Conservation (phyloP, 2,329 filamentous ascomycete genomes). For the Exutisphaerella laricina region DNA sequence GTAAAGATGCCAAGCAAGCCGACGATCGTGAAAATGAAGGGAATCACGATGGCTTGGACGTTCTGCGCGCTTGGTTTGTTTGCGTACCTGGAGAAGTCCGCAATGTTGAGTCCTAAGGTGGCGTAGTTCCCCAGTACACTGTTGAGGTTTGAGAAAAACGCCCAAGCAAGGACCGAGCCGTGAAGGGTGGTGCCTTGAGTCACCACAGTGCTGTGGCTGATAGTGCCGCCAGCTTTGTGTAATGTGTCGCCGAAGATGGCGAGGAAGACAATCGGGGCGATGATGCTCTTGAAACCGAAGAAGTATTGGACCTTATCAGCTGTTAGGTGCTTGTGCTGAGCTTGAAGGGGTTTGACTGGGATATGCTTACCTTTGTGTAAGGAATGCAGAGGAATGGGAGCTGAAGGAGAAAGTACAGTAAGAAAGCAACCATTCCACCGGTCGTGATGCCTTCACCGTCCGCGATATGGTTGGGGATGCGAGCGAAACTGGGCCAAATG, state of each 20-base stretch:
- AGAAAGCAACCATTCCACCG: conserved; percentile 51
- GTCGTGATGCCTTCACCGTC: conserved; percentile 49
- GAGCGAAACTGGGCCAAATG: conserved; percentile 53
- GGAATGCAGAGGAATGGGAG: conserved; percentile 53
- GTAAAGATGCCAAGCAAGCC: conserved; percentile 48
- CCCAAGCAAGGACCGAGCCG: conserved; percentile 29
- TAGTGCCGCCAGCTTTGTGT: conserved; percentile 26
- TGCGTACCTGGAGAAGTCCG: conserved; percentile 32
- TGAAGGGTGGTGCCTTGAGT: conserved; percentile 21
- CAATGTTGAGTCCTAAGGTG: conserved; percentile 32
- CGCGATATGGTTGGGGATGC: conserved; percentile 49
- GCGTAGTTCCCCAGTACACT: conserved; percentile 31
- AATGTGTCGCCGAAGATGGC: conserved; percentile 30
- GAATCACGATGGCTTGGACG: conserved; percentile 37
- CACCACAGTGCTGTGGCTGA: conserved; percentile 31
- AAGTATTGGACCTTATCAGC: conserved; percentile 29
- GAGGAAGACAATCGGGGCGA: conserved; percentile 24
- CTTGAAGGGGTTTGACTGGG: too few relatives aligned
- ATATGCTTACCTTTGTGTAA: conserved; percentile 38
- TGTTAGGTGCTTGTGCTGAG: too few relatives aligned
- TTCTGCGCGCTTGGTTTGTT: conserved; percentile 29
- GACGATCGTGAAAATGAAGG: conserved; percentile 45
- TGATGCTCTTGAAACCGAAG: conserved; percentile 40
- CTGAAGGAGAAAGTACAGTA: conserved; percentile 52
- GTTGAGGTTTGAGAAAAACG: conserved; percentile 27